These are phyloP conservation scores for Quaeritorhiza haematococci DNA, from an alignment of 371 early-diverging fungal species.

Conservation along the genomic window DNA sequence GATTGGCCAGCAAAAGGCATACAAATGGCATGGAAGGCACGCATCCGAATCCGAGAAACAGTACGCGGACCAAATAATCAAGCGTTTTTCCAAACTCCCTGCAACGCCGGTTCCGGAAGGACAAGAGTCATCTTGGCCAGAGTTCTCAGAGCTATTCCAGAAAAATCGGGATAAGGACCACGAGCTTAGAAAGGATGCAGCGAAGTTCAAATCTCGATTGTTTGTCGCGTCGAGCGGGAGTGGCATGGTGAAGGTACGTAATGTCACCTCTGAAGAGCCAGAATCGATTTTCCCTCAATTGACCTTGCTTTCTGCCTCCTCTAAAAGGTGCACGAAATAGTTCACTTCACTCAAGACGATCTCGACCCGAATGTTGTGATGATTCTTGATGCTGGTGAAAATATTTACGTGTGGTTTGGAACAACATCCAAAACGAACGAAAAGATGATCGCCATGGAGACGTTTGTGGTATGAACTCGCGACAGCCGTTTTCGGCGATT, in stretches of 20 bases:
- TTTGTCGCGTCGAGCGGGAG: conserved; percentile 15
- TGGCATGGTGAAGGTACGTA: conserved; percentile 17
- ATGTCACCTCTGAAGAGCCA: no score
- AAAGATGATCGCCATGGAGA: conserved; percentile 21
- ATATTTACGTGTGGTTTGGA: conserved; percentile 29
- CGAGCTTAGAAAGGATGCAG: background rate
- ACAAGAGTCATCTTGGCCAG: no score
- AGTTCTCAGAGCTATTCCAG: no score
- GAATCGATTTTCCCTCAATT: background rate
- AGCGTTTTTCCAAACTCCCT: no score
- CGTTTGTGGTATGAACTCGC: conserved; percentile 9
- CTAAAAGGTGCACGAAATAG: conserved; percentile 13
- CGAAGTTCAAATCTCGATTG: conserved; percentile 5
- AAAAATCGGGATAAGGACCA: no score
- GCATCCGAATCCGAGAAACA: background rate
- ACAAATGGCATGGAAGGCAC: conserved; percentile 9
- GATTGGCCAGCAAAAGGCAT: background rate
- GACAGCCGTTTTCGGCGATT: no score
- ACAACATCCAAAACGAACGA: conserved; percentile 8
- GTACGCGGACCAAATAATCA: background rate
- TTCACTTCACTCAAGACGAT: conserved; percentile 22
- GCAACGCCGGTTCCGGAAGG: no score
- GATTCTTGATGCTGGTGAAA: conserved; percentile 10
- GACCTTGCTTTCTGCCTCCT: background rate
- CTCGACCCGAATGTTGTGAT: conserved; percentile 18